Base-by-base conservation (phyloP, 2,329 filamentous ascomycete genomes). In the Neofusicoccum laricinum region DNA sequence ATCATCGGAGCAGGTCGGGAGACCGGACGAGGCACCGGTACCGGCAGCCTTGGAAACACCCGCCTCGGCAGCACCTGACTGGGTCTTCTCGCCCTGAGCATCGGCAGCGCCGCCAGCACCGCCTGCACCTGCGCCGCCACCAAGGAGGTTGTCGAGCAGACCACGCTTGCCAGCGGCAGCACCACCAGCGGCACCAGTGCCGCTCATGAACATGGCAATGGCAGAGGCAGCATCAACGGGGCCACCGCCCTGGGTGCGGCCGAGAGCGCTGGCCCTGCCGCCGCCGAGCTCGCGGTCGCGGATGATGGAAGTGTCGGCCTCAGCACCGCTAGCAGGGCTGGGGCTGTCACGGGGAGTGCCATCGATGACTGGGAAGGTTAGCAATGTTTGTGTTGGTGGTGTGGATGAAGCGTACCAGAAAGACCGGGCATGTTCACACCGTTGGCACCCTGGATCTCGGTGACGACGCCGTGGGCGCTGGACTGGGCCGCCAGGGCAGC, bases 231-330 rank as follows among this genome's bases (percentile, higher is more conserved):
- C 83, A 66, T 87, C 80, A 66, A 90, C 81, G 64, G 84, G 81
- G 15, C 87, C 86, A 61, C 82, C 84, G 66, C 81, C 84, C 71
- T 85, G 75, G 61, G 87, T 90, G 68, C 86, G 85, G 69, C 88
- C 88, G n/a, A 90, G 82, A 59, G 88, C 81, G 38, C 81, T 82
- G 40, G 85, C 86, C 69, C 82, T 80, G 70, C 77, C 79, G 55
- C 78, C 82, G 43, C 78, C 77, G 64, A 90, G 81, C 76, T 90
- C 88, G 12, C 79, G 76, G 66, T 84, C 76, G 41, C 87, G 85
- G 76, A 90, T 89, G 79, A 90, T 89, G 74, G 87, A 81, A n/a
- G 88, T 90, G 72, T 90, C 88, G 65, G 84, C 85, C 74, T 90
- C 84, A n/a, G 87, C 83, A 65, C 88, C 88, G 72, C 87, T 90